Evolutionary conservation across 208 protist genomes (phyloP).

Genomic region (Leishmania gerbilli): DNA sequence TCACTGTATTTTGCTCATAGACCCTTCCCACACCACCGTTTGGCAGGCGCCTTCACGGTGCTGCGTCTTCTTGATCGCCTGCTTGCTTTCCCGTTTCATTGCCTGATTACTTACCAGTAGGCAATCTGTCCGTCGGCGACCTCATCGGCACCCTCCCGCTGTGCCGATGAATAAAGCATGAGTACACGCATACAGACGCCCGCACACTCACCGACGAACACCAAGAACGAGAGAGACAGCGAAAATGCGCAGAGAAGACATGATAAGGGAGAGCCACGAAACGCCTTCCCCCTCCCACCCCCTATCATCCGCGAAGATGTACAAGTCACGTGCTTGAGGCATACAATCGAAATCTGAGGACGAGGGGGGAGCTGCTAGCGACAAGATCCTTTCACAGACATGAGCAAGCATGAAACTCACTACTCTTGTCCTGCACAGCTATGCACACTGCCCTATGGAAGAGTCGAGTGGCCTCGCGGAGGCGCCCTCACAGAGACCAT

Average conservation of each 20-base stretch:
- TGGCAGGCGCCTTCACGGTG: not conserved
- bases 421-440: not conserved
- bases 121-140: not conserved
- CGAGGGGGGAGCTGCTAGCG: not conserved
- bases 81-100: not conserved
- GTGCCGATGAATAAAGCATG: not conserved
- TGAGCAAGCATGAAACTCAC: not conserved
- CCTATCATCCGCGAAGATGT: not conserved
- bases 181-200: not conserved
- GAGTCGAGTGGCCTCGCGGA: not conserved
- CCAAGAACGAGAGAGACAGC: not conserved
- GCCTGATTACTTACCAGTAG: constrained; percentile 1
- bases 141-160: not conserved
- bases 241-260: not conserved
- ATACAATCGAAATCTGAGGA: not conserved
- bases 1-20: not conserved
- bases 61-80: not conserved
- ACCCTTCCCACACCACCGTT: not conserved
- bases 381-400: too few relatives aligned
- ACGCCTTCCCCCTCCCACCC: not conserved
- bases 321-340: not conserved
- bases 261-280: not conserved
- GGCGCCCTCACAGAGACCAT: not conserved
- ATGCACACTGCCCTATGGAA: not conserved
- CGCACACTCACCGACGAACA: not conserved